These are phyloP conservation scores for Ramaria rubella DNA, from an alignment of 768 basidiomycete species.

Conservation along the genomic window DNA sequence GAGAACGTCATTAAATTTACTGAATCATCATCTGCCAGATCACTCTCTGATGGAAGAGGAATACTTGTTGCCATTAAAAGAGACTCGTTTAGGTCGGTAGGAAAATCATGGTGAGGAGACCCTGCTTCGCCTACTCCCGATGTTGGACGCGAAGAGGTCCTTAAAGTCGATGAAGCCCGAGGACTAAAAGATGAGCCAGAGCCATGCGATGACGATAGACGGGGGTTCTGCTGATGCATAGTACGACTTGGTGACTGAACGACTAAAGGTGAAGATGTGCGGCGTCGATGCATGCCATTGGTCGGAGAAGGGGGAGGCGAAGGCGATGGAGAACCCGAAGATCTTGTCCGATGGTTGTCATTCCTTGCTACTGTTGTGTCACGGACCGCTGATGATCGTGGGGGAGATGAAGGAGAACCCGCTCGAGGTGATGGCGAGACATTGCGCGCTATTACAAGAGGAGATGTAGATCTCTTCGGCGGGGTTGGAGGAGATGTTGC, in stretches of 20 bases:
- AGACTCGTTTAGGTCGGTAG: constrained; percentile 38
- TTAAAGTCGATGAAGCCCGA: neutral
- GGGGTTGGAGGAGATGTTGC: constrained; percentile 34
- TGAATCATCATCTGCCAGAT: constrained; percentile 57
- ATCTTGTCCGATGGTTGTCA: neutral
- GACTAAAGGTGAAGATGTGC: neutral
- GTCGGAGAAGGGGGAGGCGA: constrained; percentile 14
- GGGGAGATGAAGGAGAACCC: constrained; percentile 39
- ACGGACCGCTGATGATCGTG: constrained; percentile 23
- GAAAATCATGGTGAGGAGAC: neutral
- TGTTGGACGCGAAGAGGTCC: neutral
- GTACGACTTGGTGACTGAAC: neutral
- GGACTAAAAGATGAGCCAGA: neutral
- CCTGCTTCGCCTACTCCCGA: neutral
- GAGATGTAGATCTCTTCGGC: constrained; percentile 30
- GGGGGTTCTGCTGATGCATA: neutral
- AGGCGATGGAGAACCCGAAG: constrained; percentile 10
- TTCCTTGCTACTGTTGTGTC: neutral
- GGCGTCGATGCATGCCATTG: constrained; percentile 1
- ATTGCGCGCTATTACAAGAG: constrained; percentile 37
- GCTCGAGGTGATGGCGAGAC: constrained; percentile 28
- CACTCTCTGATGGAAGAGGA: constrained; percentile 69
- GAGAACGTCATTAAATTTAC: constrained; percentile 69
- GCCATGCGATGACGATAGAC: neutral
- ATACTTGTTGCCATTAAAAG: constrained; percentile 64